Base-by-base conservation (phyloP, 83 land plant genomes). In the Diphasiastrum complanatum region DNA sequence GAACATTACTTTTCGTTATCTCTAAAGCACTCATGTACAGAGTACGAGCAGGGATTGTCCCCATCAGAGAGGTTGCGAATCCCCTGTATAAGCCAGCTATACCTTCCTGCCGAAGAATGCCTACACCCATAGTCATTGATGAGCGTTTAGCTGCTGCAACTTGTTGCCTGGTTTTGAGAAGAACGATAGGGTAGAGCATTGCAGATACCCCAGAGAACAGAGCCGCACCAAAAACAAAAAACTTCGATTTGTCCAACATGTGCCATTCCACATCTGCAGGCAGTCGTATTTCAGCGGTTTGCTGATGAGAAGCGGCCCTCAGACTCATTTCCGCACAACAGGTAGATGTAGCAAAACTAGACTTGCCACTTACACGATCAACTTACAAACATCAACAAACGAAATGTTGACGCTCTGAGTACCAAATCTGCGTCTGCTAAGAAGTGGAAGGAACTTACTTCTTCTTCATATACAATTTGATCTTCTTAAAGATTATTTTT, bases 121-220 rank as follows among this genome's bases (percentile, higher is more conserved):
- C 71, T 68, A 55, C 68, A 49, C 20, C 87, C 91, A 74, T 66
- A 76, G 64, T 67, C 67, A 63, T 83, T 81, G 11, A 50, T 57
- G 53, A 67, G 41, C 26, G 72, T 76, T 51, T 56, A 33, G 32
- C 71, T 51, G 85, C 36, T 47, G 85, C 84, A 62, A 90, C 92
- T 64, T 90, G 97, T 64, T 87, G 61, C 64, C 91, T 76, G 36
- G 97, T 91, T 66, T 91, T 91, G 45, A 91, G 74, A 34, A 91
- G 89, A 47, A 88, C 81, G 6, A 84, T 64, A 23, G 97, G 97
- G 40, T 86, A 91, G 65, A 91, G 49, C 32, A 75, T 85, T 29
- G 83, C 83, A n/a, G 91, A 83, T 36, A 91, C 63, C 32, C 89
- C 89, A n/a, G 92, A 87, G 63, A 91, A 91, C 48, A 91, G 69